These are phyloP conservation scores for Wallemia hederae DNA, from an alignment of 1,284 basidiomycete genomes.

Conservation along the genomic window DNA sequence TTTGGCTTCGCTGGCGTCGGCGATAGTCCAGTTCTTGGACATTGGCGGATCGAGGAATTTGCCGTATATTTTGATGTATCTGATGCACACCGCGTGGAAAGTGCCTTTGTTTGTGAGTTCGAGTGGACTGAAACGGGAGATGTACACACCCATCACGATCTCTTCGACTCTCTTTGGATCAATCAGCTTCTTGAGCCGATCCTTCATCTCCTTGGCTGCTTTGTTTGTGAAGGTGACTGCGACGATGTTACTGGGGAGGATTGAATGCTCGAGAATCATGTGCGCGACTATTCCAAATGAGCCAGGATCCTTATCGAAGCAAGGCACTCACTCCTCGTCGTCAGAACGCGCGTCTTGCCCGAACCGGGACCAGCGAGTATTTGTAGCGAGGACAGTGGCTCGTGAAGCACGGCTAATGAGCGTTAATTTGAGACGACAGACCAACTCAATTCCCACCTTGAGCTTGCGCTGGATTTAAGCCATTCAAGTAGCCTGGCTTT, in stretches of 20 bases:
- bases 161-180: constrained; percentile 30
- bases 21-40: constrained; percentile 47
- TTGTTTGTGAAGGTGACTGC: constrained; percentile 69
- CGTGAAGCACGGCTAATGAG: constrained; percentile 31
- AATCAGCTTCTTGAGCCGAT: constrained; percentile 37
- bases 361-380: constrained; percentile 62
- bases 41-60: constrained; percentile 24
- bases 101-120: constrained; percentile 27
- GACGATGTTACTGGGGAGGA: constrained; percentile 33
- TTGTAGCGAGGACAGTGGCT: constrained; percentile 34
- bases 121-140: background rate
- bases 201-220: constrained; percentile 64
- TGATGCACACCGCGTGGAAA: constrained; percentile 51
- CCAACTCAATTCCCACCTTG: background rate
- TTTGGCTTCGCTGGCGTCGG: constrained; percentile 43
- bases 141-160: constrained; percentile 28
- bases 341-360: constrained; percentile 33
- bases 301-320: background rate
- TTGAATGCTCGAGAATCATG: constrained; percentile 29
- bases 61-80: constrained; percentile 36
- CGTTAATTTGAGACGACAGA: background rate
- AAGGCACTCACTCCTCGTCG: constrained; percentile 21
- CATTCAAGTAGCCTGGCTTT: background rate
- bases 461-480: background rate
- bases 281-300: constrained; percentile 25